Conservation (phyloP, 129 eudicot genomes). For the Pulicaria dysenterica region DNA sequence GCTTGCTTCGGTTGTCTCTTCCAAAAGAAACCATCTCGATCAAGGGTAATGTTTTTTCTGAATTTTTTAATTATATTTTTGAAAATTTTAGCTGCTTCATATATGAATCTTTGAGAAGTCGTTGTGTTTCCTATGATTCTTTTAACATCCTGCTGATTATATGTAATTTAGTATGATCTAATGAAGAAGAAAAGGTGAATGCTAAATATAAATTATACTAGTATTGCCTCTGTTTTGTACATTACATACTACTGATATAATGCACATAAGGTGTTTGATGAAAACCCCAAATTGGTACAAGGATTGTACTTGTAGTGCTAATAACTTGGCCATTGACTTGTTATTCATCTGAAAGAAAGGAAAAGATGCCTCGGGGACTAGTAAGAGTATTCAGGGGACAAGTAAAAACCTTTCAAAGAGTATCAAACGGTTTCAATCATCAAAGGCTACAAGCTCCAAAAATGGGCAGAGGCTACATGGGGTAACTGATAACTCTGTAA, state of each 20-base stretch:
- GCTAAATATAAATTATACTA: not conserved
- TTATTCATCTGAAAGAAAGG: conserved; percentile 40
- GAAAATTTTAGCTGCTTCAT: not conserved
- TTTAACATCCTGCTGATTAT: not conserved
- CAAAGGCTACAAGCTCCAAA: conserved; percentile 14
- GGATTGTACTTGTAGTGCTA: conserved; percentile 10
- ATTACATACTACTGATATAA: conserved; percentile 14
- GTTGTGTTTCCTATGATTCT: not conserved
- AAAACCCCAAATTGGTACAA: conserved; percentile 19
- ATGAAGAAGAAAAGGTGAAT: conserved; percentile 3
- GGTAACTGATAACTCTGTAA: conserved; percentile 41
- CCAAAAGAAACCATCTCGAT: conserved; percentile 45
- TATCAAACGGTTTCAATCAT: conserved; percentile 22
- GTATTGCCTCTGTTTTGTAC: not conserved
- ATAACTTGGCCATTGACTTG: conserved; percentile 10
- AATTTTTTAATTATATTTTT: not conserved
- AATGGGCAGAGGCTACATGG: conserved; percentile 33
- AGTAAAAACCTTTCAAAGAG: conserved; percentile 15
- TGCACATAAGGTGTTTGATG: conserved; percentile 30
- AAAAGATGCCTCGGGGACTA: conserved; percentile 26
- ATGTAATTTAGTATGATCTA: not conserved
- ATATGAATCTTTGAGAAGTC: not conserved
- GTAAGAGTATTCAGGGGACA: conserved; percentile 24
- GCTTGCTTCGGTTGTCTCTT: conserved; percentile 55
- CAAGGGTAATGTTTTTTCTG: conserved; percentile 36